Evolutionary conservation across 1,284 basidiomycete species (phyloP).

Genomic region (Cryptococcus sp.): DNA sequence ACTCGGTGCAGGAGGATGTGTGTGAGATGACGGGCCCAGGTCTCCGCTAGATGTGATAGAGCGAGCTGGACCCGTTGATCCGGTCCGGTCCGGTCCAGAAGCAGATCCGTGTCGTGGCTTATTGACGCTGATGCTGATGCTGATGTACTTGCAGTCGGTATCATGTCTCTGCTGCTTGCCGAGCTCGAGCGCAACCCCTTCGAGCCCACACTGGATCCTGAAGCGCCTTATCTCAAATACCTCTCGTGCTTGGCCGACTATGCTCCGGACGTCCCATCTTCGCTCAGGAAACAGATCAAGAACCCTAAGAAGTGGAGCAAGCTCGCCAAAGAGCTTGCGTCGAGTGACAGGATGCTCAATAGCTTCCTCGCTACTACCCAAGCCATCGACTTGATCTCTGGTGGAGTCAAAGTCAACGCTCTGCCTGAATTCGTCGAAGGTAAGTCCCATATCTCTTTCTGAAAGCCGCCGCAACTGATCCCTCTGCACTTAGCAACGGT

Average conservation of each 20-base stretch:
- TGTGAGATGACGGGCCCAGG: too few relatives aligned
- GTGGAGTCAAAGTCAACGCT: conserved; percentile 54
- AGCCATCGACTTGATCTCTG: conserved; percentile 50
- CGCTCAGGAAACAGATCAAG: conserved; percentile 40
- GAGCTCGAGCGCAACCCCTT: conserved; percentile 50
- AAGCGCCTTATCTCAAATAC: conserved; percentile 54
- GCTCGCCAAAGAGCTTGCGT: conserved; percentile 50
- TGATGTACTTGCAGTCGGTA: conserved; percentile 41
- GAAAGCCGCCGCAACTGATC: not conserved
- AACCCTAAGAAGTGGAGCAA: conserved; percentile 51
- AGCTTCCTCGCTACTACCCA: conserved; percentile 51
- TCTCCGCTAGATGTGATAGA: too few relatives aligned
- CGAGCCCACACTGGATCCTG: conserved; percentile 42
- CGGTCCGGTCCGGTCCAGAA: too few relatives aligned
- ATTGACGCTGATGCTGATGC: not conserved
- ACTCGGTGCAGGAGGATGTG: too few relatives aligned
- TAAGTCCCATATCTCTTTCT: conserved; percentile 15
- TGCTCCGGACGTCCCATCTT: conserved; percentile 50
- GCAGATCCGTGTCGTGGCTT: not conserved
- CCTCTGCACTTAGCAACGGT: conserved; percentile 10
- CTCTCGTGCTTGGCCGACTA: conserved; percentile 56
- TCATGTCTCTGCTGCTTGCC: conserved; percentile 48
- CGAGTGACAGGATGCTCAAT: conserved; percentile 35
- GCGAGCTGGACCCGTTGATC: too few relatives aligned
- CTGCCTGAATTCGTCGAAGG: conserved; percentile 50